Conservation (phyloP, 2,329 filamentous ascomycete species). For the Cucurbitaria berberidis region DNA sequence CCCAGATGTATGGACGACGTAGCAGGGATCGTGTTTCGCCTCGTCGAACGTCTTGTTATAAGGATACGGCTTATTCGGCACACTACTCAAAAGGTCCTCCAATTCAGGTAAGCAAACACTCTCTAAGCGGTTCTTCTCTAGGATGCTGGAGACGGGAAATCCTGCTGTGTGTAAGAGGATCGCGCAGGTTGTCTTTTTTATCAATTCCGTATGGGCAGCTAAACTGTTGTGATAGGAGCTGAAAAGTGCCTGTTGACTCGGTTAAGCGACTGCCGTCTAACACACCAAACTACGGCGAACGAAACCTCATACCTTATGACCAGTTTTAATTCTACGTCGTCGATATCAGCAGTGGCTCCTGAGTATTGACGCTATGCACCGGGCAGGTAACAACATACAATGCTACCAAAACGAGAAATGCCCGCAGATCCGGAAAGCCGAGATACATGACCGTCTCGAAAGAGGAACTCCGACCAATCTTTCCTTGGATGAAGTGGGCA, state of each 20-base stretch:
- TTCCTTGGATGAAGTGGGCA: slow-evolving; percentile 38
- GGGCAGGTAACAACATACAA: slow-evolving; percentile 23
- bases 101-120: slow-evolving; percentile 34
- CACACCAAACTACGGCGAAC: background rate
- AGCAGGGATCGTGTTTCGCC: slow-evolving; percentile 37
- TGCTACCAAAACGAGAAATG: slow-evolving; percentile 49
- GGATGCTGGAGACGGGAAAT: slow-evolving; percentile 28
- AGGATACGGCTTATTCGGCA: slow-evolving; percentile 21
- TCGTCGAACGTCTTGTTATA: slow-evolving; percentile 39
- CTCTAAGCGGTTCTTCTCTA: slow-evolving; percentile 33
- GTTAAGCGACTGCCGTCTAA: background rate
- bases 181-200: slow-evolving; percentile 32
- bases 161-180: slow-evolving; percentile 35
- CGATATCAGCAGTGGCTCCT: background rate
- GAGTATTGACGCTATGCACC: background rate
- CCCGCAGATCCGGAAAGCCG: slow-evolving; percentile 46
- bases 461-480: slow-evolving; percentile 37
- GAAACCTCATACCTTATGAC: slow-evolving; percentile 42
- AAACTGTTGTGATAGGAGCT: slow-evolving; percentile 37
- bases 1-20: slow-evolving; percentile 48
- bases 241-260: slow-evolving; percentile 25
- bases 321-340: slow-evolving; percentile 48
- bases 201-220: slow-evolving; percentile 32
- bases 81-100: slow-evolving; percentile 27
- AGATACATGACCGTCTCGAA: slow-evolving; percentile 39